Evolutionary conservation across 2,329 filamentous ascomycete species (phyloP).

Genomic region (Rachicladosporium sp.): DNA sequence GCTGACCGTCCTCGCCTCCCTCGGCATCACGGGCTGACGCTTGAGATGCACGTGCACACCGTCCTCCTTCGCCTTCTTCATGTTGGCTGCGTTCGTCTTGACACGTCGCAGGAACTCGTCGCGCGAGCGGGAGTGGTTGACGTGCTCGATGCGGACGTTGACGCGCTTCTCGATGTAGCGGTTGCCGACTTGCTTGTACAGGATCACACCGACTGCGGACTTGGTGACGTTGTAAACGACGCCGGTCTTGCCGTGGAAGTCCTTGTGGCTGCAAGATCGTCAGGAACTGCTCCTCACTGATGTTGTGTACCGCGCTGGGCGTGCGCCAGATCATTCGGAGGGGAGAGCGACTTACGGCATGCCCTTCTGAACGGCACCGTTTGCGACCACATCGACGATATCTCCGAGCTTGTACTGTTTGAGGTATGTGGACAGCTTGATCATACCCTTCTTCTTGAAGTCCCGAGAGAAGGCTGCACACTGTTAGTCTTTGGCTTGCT

Average conservation of each 20-base stretch:
- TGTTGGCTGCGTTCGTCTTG: constrained; percentile 88
- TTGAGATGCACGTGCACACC: constrained; percentile 85
- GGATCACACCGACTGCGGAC: constrained; percentile 92
- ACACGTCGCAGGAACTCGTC: constrained; percentile 95
- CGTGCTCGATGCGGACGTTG: constrained; percentile 98
- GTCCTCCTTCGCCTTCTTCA: constrained; percentile 83
- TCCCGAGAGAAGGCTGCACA: constrained; percentile 64
- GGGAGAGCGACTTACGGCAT: constrained; percentile 43
- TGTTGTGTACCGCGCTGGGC: background rate
- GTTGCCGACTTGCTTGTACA: constrained; percentile 99
- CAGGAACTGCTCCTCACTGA: constrained; percentile 2
- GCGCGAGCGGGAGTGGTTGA: constrained; percentile 83
- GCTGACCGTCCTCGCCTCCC: constrained; percentile 68
- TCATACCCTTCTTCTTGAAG: constrained; percentile 93
- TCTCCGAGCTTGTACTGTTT: constrained; percentile 95
- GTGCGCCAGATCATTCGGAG: constrained; percentile 1
- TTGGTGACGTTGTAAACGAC: constrained; percentile 79
- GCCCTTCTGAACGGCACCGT: constrained; percentile 96
- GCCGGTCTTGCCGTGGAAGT: constrained; percentile 95
- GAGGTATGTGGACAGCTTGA: constrained; percentile 88
- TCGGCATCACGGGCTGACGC: constrained; percentile 70
- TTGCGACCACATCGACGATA: constrained; percentile 97
- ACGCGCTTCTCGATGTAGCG: constrained; percentile 99
- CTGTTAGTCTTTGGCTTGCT: constrained; percentile 38
- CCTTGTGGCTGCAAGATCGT: constrained; percentile 62